phyloP scores from a whole-genome alignment of 2,329 filamentous ascomycete genomes.

The Ascochyta pisi region DNA sequence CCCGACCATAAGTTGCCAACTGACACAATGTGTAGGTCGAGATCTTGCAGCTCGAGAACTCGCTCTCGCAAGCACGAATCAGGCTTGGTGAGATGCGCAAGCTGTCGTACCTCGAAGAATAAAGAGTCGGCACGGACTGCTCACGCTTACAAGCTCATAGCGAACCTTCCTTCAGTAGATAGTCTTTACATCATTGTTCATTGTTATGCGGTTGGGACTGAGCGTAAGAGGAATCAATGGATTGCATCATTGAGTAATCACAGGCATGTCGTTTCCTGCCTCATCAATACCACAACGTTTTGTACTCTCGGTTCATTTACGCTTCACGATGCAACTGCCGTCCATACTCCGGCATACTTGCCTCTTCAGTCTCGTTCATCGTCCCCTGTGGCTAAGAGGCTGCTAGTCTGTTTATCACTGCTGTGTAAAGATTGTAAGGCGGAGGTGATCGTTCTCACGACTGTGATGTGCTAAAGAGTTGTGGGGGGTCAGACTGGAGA shows the following conservation, averaged over 20 bases:
- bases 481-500: no score
- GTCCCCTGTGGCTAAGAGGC: no score
- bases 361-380: no score
- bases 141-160: not conserved
- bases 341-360: no score
- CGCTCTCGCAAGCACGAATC: conserved; percentile 77
- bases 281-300: conserved; percentile 8
- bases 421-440: no score
- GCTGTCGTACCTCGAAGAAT: conserved; percentile 75
- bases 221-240: not conserved
- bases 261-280: not conserved
- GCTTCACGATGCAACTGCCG: no score
- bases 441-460: no score
- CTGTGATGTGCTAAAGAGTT: no score
- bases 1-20: not conserved
- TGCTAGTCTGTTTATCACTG: no score
- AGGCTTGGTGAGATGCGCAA: conserved; percentile 97
- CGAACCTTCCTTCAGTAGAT: conserved; percentile 11
- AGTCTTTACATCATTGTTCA: not conserved
- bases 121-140: conserved; percentile 4
- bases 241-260: no score
- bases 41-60: conserved; percentile 93
- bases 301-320: not conserved
- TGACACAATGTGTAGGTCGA: conserved; percentile 72
- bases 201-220: not conserved